Evolutionary conservation across 2,329 filamentous ascomycete species (phyloP).

Genomic region (Xylariaceae sp.): DNA sequence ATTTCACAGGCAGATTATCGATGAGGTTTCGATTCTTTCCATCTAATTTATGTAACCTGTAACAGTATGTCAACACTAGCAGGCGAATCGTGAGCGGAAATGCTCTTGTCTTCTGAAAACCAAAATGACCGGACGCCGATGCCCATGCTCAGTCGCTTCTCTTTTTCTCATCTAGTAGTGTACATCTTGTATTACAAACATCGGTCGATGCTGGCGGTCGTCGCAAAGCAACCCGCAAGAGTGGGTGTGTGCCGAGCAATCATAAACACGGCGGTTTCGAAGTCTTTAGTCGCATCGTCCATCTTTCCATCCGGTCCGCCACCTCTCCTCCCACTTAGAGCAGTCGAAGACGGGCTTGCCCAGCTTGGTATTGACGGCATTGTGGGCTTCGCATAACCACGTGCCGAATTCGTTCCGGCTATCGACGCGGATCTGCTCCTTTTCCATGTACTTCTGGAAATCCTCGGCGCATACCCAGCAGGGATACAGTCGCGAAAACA

Average conservation of each 20-base stretch:
- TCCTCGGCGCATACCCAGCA: slow-evolving; percentile 95
- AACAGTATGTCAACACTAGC: not conserved
- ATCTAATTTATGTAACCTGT: not conserved
- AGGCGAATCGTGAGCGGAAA: slow-evolving; percentile 18
- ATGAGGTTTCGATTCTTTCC: not conserved
- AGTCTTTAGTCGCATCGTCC: slow-evolving; percentile 48
- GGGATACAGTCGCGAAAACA: slow-evolving; percentile 84
- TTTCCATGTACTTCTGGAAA: slow-evolving; percentile 74
- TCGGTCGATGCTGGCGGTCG: not conserved
- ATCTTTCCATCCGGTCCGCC: slow-evolving; percentile 82
- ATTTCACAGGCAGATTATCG: not conserved
- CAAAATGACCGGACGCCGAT: slow-evolving; percentile 13
- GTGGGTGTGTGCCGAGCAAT: not conserved
- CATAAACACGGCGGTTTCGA: not conserved
- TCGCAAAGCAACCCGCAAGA: not conserved
- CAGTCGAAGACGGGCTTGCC: slow-evolving; percentile 93
- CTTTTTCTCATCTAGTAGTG: slow-evolving; percentile 9
- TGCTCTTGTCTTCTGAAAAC: slow-evolving; percentile 10
- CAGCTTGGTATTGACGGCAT: slow-evolving; percentile 81
- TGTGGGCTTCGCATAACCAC: slow-evolving; percentile 83
- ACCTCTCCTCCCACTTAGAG: slow-evolving; percentile 83
- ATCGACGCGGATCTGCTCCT: slow-evolving; percentile 57
- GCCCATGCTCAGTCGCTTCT: slow-evolving; percentile 8
- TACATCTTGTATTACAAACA: slow-evolving; percentile 14
- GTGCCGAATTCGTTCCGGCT: slow-evolving; percentile 65